These are phyloP conservation scores for Cerioporus squamosus DNA, from an alignment of 1,284 basidiomycete genomes.

Conservation along the genomic window DNA sequence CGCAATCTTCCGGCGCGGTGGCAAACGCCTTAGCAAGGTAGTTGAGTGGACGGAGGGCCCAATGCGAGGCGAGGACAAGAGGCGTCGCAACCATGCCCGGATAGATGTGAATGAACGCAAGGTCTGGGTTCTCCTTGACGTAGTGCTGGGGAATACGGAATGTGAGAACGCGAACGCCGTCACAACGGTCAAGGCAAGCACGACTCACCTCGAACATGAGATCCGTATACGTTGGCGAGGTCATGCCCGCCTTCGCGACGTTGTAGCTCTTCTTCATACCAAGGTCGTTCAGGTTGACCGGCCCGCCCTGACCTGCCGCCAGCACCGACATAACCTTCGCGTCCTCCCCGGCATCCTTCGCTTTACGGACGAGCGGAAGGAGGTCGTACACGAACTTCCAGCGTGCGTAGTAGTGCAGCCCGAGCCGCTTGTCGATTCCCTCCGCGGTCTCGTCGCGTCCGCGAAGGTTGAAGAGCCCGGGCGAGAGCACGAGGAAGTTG, in stretches of 20 bases:
- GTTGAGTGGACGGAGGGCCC: conserved; percentile 30
- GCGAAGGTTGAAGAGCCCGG: conserved; percentile 34
- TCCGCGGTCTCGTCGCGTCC: conserved; percentile 37
- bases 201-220: conserved; percentile 38
- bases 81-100: conserved; percentile 40
- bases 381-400: conserved; percentile 37
- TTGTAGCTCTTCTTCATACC: conserved; percentile 39
- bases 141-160: neutral
- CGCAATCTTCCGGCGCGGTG: conserved; percentile 40
- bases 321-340: conserved; percentile 32
- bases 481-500: conserved; percentile 41
- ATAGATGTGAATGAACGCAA: conserved; percentile 38
- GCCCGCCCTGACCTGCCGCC: conserved; percentile 23
- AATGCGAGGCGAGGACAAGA: conserved; percentile 26
- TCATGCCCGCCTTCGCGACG: conserved; percentile 24
- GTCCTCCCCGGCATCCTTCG: conserved; percentile 32
- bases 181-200: neutral
- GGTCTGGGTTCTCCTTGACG: conserved; percentile 33
- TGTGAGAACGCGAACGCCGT: neutral
- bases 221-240: conserved; percentile 39
- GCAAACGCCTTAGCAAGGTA: conserved; percentile 31
- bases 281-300: conserved; percentile 39
- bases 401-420: conserved; percentile 35
- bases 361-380: conserved; percentile 28
- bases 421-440: conserved; percentile 33